Base-by-base conservation (phyloP, 106 monocot genomes). In the Allium cepa region DNA sequence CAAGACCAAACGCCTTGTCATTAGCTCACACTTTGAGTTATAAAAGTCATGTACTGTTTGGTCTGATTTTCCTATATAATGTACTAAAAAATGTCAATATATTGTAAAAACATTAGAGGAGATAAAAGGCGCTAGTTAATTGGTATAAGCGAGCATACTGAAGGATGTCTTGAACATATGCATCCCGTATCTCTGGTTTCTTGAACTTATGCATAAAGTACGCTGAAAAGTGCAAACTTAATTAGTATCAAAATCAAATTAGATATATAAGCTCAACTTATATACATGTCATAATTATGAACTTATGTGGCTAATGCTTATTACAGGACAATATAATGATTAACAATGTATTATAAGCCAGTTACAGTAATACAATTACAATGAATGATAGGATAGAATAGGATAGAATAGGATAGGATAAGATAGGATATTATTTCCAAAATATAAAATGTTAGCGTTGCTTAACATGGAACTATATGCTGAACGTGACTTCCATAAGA, bases 11-110 rank as follows among this genome's bases (percentile, higher is more conserved):
- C 47, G 53, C 17, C 53, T 68, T 49, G 58, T 17, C 27, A 61
- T 17, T 64, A 49, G 71, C 51, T 52, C 59, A 47, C 46, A 5
- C 57, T 70, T 75, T 51, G 53, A 59, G 46, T 68, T 78, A 46
- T 11, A 0, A 11, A 26, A 26, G 11, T 49, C 50, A 48, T 53
- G 60, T 56, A 68, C 4, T 48, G 45, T 49, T 48, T 26, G 26
- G 28, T 45, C 53, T 61, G 71, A 48, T 67, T 71, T 75, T 71
- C 67, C 75, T 61, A 12, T 27, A 70, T 26, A 64, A 59, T 36
- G 14, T 8, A 7, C 26, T 47, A 45, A 69, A 4, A 55, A 64
- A 8, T 55, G 16, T 15, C 28, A 45, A 16, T 27, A 12, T 36
- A 75, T 14, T 52, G 12, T 17, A 2, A 26, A 22, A 56, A 56